phyloP scores from a whole-genome alignment of 2,329 filamentous ascomycete genomes.

The Venturia effusa region DNA sequence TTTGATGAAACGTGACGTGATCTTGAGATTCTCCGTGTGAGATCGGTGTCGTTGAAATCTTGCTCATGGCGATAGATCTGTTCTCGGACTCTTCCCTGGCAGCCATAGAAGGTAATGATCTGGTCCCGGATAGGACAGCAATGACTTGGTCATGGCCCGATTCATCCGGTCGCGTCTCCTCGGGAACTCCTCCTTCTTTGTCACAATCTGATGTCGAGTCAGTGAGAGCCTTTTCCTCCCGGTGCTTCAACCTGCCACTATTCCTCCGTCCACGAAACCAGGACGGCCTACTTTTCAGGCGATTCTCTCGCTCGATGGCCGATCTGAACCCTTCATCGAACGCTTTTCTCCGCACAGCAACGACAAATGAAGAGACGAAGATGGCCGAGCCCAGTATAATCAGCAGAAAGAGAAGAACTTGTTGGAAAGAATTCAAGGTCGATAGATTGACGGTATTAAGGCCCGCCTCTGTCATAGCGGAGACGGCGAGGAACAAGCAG shows the following conservation, averaged over 20 bases:
- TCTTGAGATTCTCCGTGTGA: neutral
- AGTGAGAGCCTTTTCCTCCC: neutral
- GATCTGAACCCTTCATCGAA: conserved; percentile 50
- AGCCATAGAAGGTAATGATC: neutral
- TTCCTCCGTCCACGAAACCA: neutral
- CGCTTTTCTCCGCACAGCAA: conserved; percentile 47
- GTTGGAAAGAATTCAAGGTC: conserved; percentile 55
- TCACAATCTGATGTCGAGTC: neutral
- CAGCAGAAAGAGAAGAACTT: conserved; percentile 52
- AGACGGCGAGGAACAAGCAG: conserved; percentile 51
- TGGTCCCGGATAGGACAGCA: neutral
- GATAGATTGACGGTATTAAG: conserved; percentile 58
- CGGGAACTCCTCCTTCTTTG: neutral
- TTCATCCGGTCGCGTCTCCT: neutral
- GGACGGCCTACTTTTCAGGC: neutral
- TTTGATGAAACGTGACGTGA: neutral
- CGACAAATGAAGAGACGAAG: conserved; percentile 55
- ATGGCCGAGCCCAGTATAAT: conserved; percentile 57
- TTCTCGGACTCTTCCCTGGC: neutral
- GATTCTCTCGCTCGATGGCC: neutral
- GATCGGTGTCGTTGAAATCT: neutral
- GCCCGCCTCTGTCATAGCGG: conserved; percentile 27
- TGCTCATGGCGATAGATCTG: neutral
- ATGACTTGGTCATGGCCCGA: neutral
- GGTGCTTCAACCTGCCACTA: neutral